Percentiles rank a stretch among this genome's conserved stretches.
These are phyloP conservation scores for Vinca minor DNA, from an alignment of 257 asterid species.

Conservation along the genomic window DNA sequence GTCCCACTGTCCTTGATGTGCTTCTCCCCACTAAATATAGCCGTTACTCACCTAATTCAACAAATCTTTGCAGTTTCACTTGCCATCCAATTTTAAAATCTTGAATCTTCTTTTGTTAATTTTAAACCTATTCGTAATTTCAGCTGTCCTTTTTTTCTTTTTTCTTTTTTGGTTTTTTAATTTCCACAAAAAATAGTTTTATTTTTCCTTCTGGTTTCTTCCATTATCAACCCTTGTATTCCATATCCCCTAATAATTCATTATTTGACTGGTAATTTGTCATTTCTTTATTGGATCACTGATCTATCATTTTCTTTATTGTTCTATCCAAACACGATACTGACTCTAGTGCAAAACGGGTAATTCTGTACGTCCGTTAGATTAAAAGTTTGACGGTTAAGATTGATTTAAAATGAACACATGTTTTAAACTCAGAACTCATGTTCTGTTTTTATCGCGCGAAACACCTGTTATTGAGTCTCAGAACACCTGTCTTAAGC, in stretches of 20 bases:
- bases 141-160: not conserved
- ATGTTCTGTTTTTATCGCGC: too few species aligned
- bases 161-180: too few species aligned
- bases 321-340: too few species aligned
- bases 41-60: not conserved
- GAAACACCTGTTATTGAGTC: too few species aligned
- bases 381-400: too few species aligned
- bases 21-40: constrained; percentile 7
- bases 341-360: too few species aligned
- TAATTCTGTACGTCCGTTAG: too few species aligned
- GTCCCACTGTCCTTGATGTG: not conserved
- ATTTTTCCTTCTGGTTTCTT: not conserved
- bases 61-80: not conserved
- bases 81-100: not conserved
- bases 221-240: not conserved
- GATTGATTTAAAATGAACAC: too few species aligned
- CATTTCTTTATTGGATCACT: not conserved
- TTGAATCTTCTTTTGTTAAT: not conserved
- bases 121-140: not conserved
- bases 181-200: not conserved
- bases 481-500: too few species aligned
- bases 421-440: too few species aligned
- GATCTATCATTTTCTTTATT: not conserved
- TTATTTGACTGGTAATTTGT: not conserved
- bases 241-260: not conserved